phyloP scores from a whole-genome alignment of 1,284 basidiomycete species.

The Malassezia pachydermatis region DNA sequence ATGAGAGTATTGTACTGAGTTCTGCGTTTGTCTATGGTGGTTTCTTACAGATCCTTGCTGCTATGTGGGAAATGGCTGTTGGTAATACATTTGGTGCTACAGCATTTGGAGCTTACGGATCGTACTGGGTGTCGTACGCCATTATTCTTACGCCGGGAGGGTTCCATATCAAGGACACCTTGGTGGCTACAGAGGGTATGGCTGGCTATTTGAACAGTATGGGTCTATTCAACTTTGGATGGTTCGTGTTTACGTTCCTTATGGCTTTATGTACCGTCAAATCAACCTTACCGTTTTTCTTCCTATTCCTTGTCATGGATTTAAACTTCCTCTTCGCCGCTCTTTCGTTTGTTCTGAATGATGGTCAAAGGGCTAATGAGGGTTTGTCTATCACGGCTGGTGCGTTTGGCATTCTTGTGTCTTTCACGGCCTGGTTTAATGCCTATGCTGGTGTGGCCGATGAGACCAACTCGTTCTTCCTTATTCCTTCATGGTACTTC shows the following conservation, averaged over 20 bases:
- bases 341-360: conserved; percentile 29
- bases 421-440: conserved; percentile 47
- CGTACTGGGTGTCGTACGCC: conserved; percentile 38
- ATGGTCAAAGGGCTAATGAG: conserved; percentile 14
- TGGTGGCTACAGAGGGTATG: conserved; percentile 22
- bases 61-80: conserved; percentile 60
- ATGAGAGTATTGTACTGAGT: conserved; percentile 31
- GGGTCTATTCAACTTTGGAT: conserved; percentile 31
- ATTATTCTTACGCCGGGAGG: conserved; percentile 39
- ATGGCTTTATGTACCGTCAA: conserved; percentile 32
- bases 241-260: conserved; percentile 44
- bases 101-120: conserved; percentile 52
- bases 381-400: conserved; percentile 19
- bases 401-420: conserved; percentile 19
- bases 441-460: conserved; percentile 51
- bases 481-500: conserved; percentile 8
- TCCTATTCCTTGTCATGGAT: conserved; percentile 64
- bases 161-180: conserved; percentile 15
- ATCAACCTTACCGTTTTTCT: conserved; percentile 45
- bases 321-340: conserved; percentile 51
- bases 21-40: conserved; percentile 56
- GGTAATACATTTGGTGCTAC: conserved; percentile 58
- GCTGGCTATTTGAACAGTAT: conserved; percentile 22
- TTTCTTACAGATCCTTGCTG: conserved; percentile 58
- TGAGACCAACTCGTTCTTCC: conserved; percentile 9